Evolutionary conservation across 2,329 filamentous ascomycete species (phyloP).

Genomic region (Fusarium longipes): DNA sequence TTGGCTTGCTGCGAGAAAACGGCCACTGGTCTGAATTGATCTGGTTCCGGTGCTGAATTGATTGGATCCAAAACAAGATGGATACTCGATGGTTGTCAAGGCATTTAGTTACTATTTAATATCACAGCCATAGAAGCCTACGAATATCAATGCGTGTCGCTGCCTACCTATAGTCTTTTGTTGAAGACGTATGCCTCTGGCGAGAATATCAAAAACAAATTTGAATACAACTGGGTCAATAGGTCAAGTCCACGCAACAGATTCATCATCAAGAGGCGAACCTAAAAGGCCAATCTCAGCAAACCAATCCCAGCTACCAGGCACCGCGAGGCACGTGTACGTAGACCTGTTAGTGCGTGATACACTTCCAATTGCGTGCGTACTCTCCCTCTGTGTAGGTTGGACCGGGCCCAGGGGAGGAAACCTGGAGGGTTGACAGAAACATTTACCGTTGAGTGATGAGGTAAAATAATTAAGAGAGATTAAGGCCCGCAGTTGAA

Average conservation of each 20-base stretch:
- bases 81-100: not conserved
- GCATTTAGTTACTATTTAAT: slow-evolving; percentile 33
- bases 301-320: slow-evolving; percentile 1
- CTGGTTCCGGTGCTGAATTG: not conserved
- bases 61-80: slow-evolving; percentile 7
- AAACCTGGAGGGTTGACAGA: too few relatives aligned
- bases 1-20: slow-evolving; percentile 11
- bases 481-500: too few relatives aligned
- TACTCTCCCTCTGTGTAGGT: not conserved
- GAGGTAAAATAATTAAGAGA: too few relatives aligned
- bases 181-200: slow-evolving; percentile 10
- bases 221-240: slow-evolving; percentile 24
- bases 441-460: too few relatives aligned
- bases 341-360: slow-evolving; percentile 22
- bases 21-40: slow-evolving; percentile 15
- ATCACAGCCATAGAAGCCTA: slow-evolving; percentile 11
- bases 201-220: not conserved
- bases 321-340: slow-evolving; percentile 24
- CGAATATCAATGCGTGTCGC: slow-evolving; percentile 28
- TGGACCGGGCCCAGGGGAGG: not conserved
- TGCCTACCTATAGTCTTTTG: not conserved
- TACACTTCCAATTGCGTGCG: slow-evolving; percentile 20
- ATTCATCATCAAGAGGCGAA: slow-evolving; percentile 44
- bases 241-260: slow-evolving; percentile 32
- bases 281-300: slow-evolving; percentile 22